phyloP scores from a whole-genome alignment of 352 stramenopile genomes.

The Globisporangium alternatum region DNA sequence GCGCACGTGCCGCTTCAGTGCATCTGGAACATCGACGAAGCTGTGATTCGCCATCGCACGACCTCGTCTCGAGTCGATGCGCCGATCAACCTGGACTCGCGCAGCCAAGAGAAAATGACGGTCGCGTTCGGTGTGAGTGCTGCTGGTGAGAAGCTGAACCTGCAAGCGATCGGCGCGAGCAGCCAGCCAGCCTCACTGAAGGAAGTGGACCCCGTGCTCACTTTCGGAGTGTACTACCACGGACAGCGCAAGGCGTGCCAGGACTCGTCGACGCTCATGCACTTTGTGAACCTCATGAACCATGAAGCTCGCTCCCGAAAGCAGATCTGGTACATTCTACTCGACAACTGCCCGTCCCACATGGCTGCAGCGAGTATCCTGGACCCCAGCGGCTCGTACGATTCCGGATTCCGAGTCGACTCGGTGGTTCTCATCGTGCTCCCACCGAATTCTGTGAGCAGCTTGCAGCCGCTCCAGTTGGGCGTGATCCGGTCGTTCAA shows the following conservation, averaged over 20 bases:
- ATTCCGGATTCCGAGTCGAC: slow-evolving; percentile 61
- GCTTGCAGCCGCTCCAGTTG: slow-evolving; percentile 58
- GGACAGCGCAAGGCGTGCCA: slow-evolving; percentile 43
- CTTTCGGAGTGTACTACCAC: slow-evolving; percentile 44
- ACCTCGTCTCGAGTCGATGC: slow-evolving; percentile 34
- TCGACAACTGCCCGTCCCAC: slow-evolving; percentile 64
- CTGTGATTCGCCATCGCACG: slow-evolving; percentile 45
- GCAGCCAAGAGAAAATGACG: slow-evolving; percentile 49
- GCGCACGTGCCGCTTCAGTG: slow-evolving; percentile 43
- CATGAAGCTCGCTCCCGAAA: slow-evolving; percentile 49
- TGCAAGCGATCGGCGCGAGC: slow-evolving; percentile 56
- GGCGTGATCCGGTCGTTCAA: slow-evolving; percentile 59
- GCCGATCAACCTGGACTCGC: slow-evolving; percentile 41
- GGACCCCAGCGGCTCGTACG: slow-evolving; percentile 54
- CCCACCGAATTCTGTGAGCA: slow-evolving; percentile 34
- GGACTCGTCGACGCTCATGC: slow-evolving; percentile 44
- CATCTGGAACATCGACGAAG: slow-evolving; percentile 75
- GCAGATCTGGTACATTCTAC: slow-evolving; percentile 66
- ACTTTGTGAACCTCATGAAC: slow-evolving; percentile 65
- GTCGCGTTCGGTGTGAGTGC: slow-evolving; percentile 57
- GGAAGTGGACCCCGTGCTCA: slow-evolving; percentile 30
- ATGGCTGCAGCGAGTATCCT: slow-evolving; percentile 58
- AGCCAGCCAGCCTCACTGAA: slow-evolving; percentile 35
- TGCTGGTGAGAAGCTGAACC: slow-evolving; percentile 57
- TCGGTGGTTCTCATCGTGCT: slow-evolving; percentile 64